Base-by-base conservation (phyloP, 192 early-diverging fungal genomes). In the Polychytrium aggregatum region DNA sequence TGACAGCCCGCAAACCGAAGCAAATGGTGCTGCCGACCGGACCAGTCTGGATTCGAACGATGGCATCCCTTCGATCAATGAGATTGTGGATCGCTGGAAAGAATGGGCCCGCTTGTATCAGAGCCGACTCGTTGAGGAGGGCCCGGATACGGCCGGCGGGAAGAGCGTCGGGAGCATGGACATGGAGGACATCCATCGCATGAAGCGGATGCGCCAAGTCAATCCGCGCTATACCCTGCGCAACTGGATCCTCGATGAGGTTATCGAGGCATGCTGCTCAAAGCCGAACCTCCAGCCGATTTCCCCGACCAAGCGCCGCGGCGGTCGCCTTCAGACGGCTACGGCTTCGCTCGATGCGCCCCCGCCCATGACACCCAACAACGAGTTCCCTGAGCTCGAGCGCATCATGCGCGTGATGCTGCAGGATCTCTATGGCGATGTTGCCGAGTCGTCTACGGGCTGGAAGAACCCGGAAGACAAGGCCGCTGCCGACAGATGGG, bases 151-250 rank as follows among this genome's bases (percentile, higher is more conserved):
- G n/a, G n/a, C n/a, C n/a, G n/a, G n/a, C n/a, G n/a, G n/a, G n/a
- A n/a, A n/a, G n/a, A n/a, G n/a, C n/a, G n/a, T n/a, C n/a, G n/a
- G n/a, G n/a, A n/a, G n/a, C n/a, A n/a, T n/a, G n/a, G n/a, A n/a
- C 42, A 46, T 26, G 1, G 47, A 38, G 17, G 34, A 50, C 24
- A 17, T 28, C 21, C 18, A 10, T 5, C 60, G 78, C 13, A 56
- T 50, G 31, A 37, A 29, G 20, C 40, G 48, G 20, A 88, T 90
- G 86, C 53, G 75, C 35, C 38, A 51, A n/a, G 57, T 63, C 28
- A 91, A 89, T 50, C 88, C 86, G 11, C 63, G 60, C 27, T 85
- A 79, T 59, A 70, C 86, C 3, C 60, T 84, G 37, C 77, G 85
- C 22, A 86, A 86, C 53, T 84, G 80, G 72, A 74, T 86, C 14